A percentile compares a stretch with the other conserved stretches of the same genome.
These are phyloP conservation scores for Quercus mongolica DNA, from an alignment of 306 rosid species.

Conservation along the genomic window DNA sequence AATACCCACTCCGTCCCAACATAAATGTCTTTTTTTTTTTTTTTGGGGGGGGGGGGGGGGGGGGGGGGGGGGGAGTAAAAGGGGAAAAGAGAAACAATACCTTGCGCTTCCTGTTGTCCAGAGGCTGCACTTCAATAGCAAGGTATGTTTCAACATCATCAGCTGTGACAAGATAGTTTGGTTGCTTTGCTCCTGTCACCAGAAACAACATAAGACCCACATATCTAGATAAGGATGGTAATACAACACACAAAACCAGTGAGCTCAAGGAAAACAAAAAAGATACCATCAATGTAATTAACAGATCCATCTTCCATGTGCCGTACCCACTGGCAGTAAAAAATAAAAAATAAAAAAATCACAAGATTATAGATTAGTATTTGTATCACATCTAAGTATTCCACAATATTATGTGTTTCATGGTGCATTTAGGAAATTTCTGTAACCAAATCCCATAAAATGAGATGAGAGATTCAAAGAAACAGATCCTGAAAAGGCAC, in stretches of 20 bases:
- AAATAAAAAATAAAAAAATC: slow-evolving; percentile 3
- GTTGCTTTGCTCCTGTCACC: slow-evolving; percentile 85
- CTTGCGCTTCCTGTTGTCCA: slow-evolving; percentile 93
- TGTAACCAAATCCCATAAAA: slow-evolving; percentile 2
- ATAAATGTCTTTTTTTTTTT: too few relatives aligned
- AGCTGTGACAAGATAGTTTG: slow-evolving; percentile 81
- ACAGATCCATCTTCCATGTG: slow-evolving; percentile 92
- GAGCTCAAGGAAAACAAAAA: slow-evolving; percentile 13
- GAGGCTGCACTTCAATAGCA: slow-evolving; percentile 95
- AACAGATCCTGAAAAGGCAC: slow-evolving; percentile 38
- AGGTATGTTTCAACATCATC: slow-evolving; percentile 87
- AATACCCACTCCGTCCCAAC: too few relatives aligned
- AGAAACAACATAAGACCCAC: slow-evolving; percentile 23
- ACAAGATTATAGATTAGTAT: slow-evolving; percentile 15
- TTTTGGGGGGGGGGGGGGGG: too few relatives aligned
- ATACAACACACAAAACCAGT: slow-evolving; percentile 4
- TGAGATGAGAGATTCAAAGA: slow-evolving; percentile 14
- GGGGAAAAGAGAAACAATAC: slow-evolving; percentile 24
- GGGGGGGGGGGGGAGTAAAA: too few relatives aligned
- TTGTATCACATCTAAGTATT: slow-evolving; percentile 9
- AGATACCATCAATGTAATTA: slow-evolving; percentile 78
- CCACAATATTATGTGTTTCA: neutral
- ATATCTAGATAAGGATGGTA: slow-evolving; percentile 10
- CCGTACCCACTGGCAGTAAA: slow-evolving; percentile 74
- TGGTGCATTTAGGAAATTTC: neutral